Conservation (phyloP, 176 grass and related monocot species). For the Musa beccarii region DNA sequence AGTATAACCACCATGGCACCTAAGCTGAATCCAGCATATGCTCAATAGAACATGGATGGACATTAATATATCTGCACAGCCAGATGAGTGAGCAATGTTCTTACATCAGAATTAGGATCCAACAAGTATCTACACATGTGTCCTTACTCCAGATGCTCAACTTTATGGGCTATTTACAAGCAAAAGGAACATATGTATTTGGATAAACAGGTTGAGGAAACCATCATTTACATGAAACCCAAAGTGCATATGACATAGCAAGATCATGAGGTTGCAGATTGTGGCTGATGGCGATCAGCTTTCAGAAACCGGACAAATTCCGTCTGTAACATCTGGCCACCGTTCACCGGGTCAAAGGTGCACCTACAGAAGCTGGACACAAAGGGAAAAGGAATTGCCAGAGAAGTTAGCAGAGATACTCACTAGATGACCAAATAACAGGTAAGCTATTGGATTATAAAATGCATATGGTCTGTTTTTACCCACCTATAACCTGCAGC, state of each 20-base stretch:
- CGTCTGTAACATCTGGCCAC: constrained; percentile 74
- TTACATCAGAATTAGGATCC: not conserved
- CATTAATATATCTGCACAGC: too few species aligned
- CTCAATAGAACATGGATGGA: not conserved
- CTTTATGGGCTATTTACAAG: not conserved
- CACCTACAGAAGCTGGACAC: constrained; percentile 76
- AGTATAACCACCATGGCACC: too few species aligned
- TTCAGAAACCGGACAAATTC: constrained; percentile 61
- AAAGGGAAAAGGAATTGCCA: not conserved
- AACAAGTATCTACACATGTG: not conserved
- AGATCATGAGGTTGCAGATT: not conserved
- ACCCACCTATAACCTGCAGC: too few species aligned
- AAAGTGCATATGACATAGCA: not conserved
- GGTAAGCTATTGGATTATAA: too few species aligned
- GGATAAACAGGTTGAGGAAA: not conserved
- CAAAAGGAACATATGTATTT: not conserved
- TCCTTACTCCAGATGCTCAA: not conserved
- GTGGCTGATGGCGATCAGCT: constrained; percentile 3
- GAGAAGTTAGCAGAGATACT: not conserved
- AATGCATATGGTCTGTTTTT: too few species aligned
- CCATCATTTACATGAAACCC: not conserved
- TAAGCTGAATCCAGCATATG: not conserved
- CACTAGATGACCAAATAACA: constrained; percentile 7
- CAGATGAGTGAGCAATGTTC: too few species aligned
- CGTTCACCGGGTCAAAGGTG: constrained; percentile 69